These are phyloP conservation scores for Anisodus acutangulus DNA, from an alignment of 257 asterid genomes.

Conservation along the genomic window DNA sequence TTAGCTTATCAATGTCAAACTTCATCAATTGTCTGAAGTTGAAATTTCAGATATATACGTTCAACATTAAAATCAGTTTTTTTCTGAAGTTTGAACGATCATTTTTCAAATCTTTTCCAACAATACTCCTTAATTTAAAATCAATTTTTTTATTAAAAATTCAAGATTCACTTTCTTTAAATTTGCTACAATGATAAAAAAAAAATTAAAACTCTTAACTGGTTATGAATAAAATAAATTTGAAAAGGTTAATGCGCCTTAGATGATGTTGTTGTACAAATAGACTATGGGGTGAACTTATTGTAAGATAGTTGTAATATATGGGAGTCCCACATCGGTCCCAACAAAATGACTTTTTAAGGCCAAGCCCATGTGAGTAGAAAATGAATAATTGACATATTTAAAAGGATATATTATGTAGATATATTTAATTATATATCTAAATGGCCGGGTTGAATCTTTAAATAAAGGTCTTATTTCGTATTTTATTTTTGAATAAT, in stretches of 20 bases:
- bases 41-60: neutral
- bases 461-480: too few species aligned
- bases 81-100: neutral
- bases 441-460: too few species aligned
- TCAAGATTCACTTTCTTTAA: neutral
- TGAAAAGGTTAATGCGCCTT: neutral
- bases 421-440: too few species aligned
- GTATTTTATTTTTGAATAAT: too few species aligned
- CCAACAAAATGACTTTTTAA: neutral
- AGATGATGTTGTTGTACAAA: neutral
- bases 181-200: neutral
- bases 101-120: neutral
- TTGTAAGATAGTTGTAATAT: neutral
- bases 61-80: neutral
- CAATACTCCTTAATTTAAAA: neutral
- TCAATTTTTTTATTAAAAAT: neutral
- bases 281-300: neutral
- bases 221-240: neutral
- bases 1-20: neutral
- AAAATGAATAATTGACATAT: too few species aligned
- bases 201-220: neutral
- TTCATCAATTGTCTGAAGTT: neutral
- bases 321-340: neutral
- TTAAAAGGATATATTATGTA: too few species aligned
- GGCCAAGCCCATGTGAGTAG: neutral